Percentiles rank a stretch among this genome's conserved stretches.
Conservation (phyloP, 2,329 filamentous ascomycete genomes). For the Neoarthrinium moseri region DNA sequence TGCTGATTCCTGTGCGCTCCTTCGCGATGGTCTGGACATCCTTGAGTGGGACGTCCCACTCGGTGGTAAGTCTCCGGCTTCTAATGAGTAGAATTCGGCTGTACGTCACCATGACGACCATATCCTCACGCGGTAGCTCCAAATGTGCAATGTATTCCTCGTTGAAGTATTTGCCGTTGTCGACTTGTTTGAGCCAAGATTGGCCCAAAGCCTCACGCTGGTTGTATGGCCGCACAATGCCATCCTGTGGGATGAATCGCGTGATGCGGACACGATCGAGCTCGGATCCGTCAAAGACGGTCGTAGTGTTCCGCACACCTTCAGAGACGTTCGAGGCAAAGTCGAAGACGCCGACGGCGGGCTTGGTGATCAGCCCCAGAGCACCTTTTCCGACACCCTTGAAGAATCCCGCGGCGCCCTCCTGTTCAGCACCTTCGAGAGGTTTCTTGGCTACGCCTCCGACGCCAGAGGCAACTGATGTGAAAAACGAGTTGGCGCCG, state of each 20-base stretch:
- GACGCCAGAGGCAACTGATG: slow-evolving; percentile 88
- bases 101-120: slow-evolving; percentile 87
- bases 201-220: slow-evolving; percentile 94
- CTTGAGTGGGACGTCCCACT: slow-evolving; percentile 96
- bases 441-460: slow-evolving; percentile 92
- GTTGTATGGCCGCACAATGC: slow-evolving; percentile 90
- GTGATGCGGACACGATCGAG: slow-evolving; percentile 93
- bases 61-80: slow-evolving; percentile 78
- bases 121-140: slow-evolving; percentile 84
- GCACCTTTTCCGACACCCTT: slow-evolving; percentile 97
- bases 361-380: slow-evolving; percentile 92
- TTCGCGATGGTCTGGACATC: slow-evolving; percentile 97
- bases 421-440: slow-evolving; percentile 91
- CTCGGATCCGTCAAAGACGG: slow-evolving; percentile 92
- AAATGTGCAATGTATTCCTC: slow-evolving; percentile 97
- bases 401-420: slow-evolving; percentile 90
- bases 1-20: slow-evolving; percentile 89
- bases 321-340: slow-evolving; percentile 96
- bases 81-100: slow-evolving; percentile 86
- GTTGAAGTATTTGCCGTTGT: slow-evolving; percentile 97
- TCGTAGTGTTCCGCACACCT: slow-evolving; percentile 97
- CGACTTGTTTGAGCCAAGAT: slow-evolving; percentile 97
- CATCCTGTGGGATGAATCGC: slow-evolving; percentile 88
- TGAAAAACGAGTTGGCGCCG: slow-evolving; percentile 92
- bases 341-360: slow-evolving; percentile 94